These are phyloP conservation scores for Amanita rimosa DNA, from an alignment of 768 basidiomycete genomes.

Conservation along the genomic window DNA sequence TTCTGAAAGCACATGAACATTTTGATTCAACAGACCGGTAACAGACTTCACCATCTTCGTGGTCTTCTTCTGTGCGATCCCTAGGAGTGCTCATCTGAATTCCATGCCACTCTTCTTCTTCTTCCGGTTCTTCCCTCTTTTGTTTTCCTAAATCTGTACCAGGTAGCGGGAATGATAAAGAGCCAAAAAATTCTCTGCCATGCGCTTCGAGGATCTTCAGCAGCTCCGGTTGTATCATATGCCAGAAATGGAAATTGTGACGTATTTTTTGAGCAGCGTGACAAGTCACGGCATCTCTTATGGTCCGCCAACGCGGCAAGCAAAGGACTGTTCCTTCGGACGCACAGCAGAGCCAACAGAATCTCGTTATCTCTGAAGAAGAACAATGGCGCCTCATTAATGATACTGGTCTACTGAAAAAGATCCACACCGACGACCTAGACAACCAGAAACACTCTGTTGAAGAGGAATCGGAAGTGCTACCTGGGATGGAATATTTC, in stretches of 20 bases:
- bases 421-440: constrained; percentile 9
- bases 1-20: constrained; percentile 14
- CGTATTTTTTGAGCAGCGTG: too few relatives aligned
- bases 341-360: constrained; percentile 10
- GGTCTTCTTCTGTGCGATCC: constrained; percentile 1
- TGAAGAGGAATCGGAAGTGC: constrained; percentile 29
- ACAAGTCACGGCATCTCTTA: neutral
- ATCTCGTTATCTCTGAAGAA: constrained; percentile 50
- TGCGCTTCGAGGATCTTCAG: constrained; percentile 33
- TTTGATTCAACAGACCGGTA: neutral
- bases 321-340: constrained; percentile 3
- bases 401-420: constrained; percentile 47
- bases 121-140: constrained; percentile 9
- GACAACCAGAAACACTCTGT: constrained; percentile 4
- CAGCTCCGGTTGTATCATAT: constrained; percentile 20
- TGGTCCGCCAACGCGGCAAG: neutral
- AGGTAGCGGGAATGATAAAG: constrained; percentile 24
- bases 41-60: constrained; percentile 2
- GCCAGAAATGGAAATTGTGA: too few relatives aligned
- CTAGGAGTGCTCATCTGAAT: constrained; percentile 13
- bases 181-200: constrained; percentile 34
- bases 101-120: constrained; percentile 30
- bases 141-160: constrained; percentile 16
- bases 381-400: constrained; percentile 73
- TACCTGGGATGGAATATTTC: constrained; percentile 55